These are phyloP conservation scores for Phytophthora palmivora DNA, from an alignment of 352 stramenopile genomes.

Conservation along the genomic window DNA sequence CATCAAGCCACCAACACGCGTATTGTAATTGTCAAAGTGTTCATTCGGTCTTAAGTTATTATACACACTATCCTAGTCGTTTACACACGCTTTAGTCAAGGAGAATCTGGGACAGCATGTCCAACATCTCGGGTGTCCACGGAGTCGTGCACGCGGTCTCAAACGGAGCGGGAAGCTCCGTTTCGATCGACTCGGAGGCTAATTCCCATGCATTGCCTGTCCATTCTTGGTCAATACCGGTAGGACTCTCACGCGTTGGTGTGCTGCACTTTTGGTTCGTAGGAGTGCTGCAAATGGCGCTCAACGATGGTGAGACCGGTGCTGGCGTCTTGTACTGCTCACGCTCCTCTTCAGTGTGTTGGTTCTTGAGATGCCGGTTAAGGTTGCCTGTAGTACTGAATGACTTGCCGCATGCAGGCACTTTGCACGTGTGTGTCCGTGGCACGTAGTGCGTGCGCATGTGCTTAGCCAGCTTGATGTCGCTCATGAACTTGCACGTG, in stretches of 20 bases:
- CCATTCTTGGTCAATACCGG: constrained; percentile 42
- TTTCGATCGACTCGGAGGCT: constrained; percentile 18
- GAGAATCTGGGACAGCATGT: constrained; percentile 47
- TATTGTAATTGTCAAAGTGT: constrained; percentile 9
- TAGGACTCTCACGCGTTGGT: constrained; percentile 35
- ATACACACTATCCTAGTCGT: constrained; percentile 32
- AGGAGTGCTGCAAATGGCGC: constrained; percentile 31
- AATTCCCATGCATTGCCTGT: constrained; percentile 28
- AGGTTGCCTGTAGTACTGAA: constrained; percentile 65
- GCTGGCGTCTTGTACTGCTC: constrained; percentile 18
- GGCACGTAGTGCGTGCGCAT: constrained; percentile 51
- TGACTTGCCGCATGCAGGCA: constrained; percentile 47
- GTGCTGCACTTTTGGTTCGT: constrained; percentile 29
- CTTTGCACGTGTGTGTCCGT: constrained; percentile 45
- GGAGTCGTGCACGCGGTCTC: constrained; percentile 38
- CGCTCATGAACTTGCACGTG: constrained; percentile 41
- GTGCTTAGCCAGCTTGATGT: constrained; percentile 54
- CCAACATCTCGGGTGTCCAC: constrained; percentile 49
- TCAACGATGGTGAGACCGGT: constrained; percentile 15
- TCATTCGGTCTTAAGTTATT: constrained; percentile 34
- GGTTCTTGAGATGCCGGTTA: constrained; percentile 58
- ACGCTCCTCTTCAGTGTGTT: constrained; percentile 41
- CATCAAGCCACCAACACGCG: constrained; percentile 13
- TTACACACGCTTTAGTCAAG: constrained; percentile 34
- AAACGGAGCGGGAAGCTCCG: constrained; percentile 33